Conservation (phyloP, 2,329 filamentous ascomycete species). For the Aspergillus unguis region DNA sequence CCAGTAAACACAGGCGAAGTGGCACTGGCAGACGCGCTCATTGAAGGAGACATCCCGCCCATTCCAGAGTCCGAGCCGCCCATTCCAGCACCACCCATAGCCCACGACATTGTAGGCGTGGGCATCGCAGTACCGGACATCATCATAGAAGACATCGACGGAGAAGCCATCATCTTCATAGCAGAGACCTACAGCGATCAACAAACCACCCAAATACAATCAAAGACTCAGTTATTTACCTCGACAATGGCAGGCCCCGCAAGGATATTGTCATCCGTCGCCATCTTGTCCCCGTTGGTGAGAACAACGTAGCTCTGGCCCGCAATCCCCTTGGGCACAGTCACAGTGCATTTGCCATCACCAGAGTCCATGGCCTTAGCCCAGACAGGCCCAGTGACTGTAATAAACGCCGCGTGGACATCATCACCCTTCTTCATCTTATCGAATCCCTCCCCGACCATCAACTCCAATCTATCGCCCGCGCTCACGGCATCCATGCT, state of each 20-base stretch:
- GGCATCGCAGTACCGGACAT: not conserved
- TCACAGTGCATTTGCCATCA: slow-evolving; percentile 19
- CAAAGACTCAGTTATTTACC: too few relatives aligned
- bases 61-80: not conserved
- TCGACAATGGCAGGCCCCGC: slow-evolving; percentile 34
- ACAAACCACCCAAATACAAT: slow-evolving; percentile 29
- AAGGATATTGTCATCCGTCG: slow-evolving; percentile 28
- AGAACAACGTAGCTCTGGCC: slow-evolving; percentile 32
- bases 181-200: not conserved
- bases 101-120: not conserved
- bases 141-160: not conserved
- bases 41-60: not conserved
- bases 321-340: slow-evolving; percentile 22
- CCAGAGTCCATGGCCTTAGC: slow-evolving; percentile 10
- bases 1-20: not conserved
- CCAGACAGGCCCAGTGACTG: slow-evolving; percentile 23
- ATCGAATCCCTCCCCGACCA: slow-evolving; percentile 14
- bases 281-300: slow-evolving; percentile 21
- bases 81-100: not conserved
- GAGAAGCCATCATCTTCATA: not conserved
- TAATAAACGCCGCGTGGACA: slow-evolving; percentile 21
- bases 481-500: not conserved
- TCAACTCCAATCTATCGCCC: not conserved
- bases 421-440: slow-evolving; percentile 17
- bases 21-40: not conserved